These are phyloP conservation scores for Phytopythium litorale DNA, from an alignment of 352 stramenopile genomes.

Conservation along the genomic window DNA sequence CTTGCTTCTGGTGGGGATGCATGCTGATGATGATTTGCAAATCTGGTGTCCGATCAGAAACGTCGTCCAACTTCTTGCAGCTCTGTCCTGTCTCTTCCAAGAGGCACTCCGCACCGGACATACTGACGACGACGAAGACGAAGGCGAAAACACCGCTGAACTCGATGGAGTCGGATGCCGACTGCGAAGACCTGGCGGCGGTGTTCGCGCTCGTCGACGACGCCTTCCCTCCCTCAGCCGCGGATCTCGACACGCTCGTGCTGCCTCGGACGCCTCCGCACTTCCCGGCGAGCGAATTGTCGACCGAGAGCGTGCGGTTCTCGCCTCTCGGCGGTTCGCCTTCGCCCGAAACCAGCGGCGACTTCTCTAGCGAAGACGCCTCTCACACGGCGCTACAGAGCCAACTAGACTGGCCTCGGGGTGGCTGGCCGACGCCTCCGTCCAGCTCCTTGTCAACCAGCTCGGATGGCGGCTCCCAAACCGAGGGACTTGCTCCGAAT, in stretches of 20 bases:
- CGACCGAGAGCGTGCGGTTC: background rate
- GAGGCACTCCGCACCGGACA: no score
- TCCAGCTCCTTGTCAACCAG: background rate
- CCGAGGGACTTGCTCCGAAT: background rate
- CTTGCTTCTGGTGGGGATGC: no score
- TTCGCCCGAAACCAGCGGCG: background rate
- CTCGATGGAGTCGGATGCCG: background rate
- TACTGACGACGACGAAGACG: background rate
- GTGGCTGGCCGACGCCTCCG: no score
- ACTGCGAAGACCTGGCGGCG: background rate
- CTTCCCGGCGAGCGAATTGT: background rate
- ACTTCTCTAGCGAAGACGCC: background rate
- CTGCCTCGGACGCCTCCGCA: background rate
- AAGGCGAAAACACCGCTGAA: no score
- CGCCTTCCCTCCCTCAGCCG: background rate
- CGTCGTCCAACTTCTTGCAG: no score
- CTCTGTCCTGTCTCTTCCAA: no score
- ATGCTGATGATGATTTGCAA: no score
- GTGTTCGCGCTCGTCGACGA: background rate
- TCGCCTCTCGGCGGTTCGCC: background rate
- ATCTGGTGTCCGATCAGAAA: no score
- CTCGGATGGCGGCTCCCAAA: background rate
- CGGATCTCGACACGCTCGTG: background rate
- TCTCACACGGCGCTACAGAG: background rate
- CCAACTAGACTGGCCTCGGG: background rate